Conservation (phyloP, 2,329 filamentous ascomycete species). For the Daldinia eschscholtzii region DNA sequence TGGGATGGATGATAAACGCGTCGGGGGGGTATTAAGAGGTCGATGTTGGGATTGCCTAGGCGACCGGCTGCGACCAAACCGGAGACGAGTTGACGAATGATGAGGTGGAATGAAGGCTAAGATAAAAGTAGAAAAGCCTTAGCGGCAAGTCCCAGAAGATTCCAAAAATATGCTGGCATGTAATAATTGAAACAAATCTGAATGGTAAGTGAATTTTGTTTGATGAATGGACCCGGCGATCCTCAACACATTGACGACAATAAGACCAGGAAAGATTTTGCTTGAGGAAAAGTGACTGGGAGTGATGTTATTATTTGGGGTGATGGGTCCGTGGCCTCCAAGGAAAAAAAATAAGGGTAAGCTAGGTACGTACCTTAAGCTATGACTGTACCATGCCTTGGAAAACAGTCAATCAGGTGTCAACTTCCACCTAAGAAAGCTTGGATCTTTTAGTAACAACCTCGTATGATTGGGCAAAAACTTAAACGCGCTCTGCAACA, state of each 20-base stretch:
- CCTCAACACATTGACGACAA: conserved; percentile 35
- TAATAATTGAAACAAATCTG: conserved; percentile 34
- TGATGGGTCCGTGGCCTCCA: conserved; percentile 10
- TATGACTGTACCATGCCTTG: conserved; percentile 14
- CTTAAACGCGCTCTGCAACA: conserved; percentile 28
- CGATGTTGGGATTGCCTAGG: conserved; percentile 27
- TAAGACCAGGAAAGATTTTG: conserved; percentile 37
- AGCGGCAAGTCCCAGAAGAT: conserved; percentile 22
- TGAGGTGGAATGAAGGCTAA: conserved; percentile 18
- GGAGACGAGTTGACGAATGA: conserved; percentile 14
- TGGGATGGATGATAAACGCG: conserved; percentile 36
- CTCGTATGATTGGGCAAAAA: conserved; percentile 36
- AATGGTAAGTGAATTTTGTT: conserved; percentile 18
- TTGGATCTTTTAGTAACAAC: not conserved
- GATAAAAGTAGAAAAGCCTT: conserved; percentile 35
- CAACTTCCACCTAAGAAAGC: conserved; percentile 12
- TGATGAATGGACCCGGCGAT: conserved; percentile 33
- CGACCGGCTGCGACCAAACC: conserved; percentile 34
- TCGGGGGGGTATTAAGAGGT: conserved; percentile 30
- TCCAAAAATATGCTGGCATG: conserved; percentile 30
- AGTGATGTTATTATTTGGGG: conserved; percentile 45
- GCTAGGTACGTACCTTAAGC: conserved; percentile 26
- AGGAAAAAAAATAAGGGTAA: conserved; percentile 15
- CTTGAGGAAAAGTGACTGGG: conserved; percentile 27
- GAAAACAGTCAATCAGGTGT: conserved; percentile 27